Evolutionary conservation across 768 basidiomycete species (phyloP).

Genomic region (Rhizopogon sp.): DNA sequence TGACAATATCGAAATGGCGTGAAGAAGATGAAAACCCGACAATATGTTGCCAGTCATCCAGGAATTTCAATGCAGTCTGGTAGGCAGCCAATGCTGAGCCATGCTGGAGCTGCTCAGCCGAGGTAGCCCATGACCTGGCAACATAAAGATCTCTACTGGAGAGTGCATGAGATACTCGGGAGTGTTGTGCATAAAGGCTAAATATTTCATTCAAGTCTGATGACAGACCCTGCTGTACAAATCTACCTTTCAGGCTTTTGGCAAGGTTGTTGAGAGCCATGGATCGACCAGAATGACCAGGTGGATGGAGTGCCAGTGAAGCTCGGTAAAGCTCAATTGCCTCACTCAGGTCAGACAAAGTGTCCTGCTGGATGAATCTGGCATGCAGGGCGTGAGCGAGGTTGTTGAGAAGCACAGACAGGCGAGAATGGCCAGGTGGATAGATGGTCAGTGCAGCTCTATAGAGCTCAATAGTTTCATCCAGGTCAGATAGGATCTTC

Average conservation of each 20-base stretch:
- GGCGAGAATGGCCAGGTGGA: background rate
- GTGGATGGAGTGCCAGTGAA: background rate
- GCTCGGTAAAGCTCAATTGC: background rate
- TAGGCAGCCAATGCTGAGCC: too few relatives aligned
- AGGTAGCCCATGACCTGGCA: background rate
- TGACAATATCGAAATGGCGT: background rate
- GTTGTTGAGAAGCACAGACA: background rate
- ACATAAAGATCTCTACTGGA: too few relatives aligned
- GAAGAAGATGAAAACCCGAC: background rate
- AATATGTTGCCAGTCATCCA: background rate
- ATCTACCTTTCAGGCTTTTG: too few relatives aligned
- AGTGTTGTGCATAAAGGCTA: too few relatives aligned
- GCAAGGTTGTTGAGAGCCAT: too few relatives aligned
- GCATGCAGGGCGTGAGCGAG: background rate
- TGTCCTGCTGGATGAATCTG: background rate
- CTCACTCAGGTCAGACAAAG: background rate
- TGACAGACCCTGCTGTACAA: too few relatives aligned
- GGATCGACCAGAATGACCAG: too few relatives aligned
- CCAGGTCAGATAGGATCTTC: background rate
- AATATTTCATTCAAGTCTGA: too few relatives aligned
- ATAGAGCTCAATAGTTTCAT: background rate
- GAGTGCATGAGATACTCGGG: too few relatives aligned
- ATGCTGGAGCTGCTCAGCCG: too few relatives aligned
- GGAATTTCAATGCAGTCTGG: too few relatives aligned
- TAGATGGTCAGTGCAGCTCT: background rate